A percentile compares a stretch with the other conserved stretches of the same genome.
phyloP scores from a whole-genome alignment of 768 basidiomycete genomes.

The Hirschioporus abietinus region DNA sequence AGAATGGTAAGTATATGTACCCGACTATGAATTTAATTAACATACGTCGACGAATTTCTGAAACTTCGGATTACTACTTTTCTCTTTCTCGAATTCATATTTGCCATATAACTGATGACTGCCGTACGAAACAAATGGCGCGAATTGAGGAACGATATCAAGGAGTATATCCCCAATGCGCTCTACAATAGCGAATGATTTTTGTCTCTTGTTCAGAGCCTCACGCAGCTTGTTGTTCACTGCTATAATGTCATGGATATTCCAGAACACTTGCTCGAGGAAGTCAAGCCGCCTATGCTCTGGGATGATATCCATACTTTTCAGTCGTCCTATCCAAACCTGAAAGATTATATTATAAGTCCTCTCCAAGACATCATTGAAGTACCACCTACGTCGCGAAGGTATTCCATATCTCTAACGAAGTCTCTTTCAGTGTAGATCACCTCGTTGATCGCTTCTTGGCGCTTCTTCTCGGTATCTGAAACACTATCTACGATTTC shows the following conservation, averaged over 20 bases:
- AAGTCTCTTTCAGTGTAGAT: slow-evolving; percentile 94
- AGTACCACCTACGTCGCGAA: slow-evolving; percentile 71
- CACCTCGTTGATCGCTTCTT: slow-evolving; percentile 98
- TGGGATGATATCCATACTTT: slow-evolving; percentile 73
- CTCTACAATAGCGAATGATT: slow-evolving; percentile 90
- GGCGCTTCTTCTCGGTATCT: slow-evolving; percentile 89
- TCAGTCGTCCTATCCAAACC: slow-evolving; percentile 88
- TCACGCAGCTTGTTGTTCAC: slow-evolving; percentile 93
- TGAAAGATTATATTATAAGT: slow-evolving; percentile 22
- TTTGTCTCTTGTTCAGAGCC: slow-evolving; percentile 91
- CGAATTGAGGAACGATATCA: slow-evolving; percentile 82
- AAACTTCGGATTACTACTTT: slow-evolving; percentile 86
- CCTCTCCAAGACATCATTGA: slow-evolving; percentile 7
- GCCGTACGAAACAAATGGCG: slow-evolving; percentile 92
- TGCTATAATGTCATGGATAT: slow-evolving; percentile 85
- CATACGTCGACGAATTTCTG: slow-evolving; percentile 92
- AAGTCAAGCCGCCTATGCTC: slow-evolving; percentile 75
- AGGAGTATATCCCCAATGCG: slow-evolving; percentile 87
- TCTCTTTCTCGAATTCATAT: slow-evolving; percentile 99
- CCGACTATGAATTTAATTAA: slow-evolving; percentile 12
- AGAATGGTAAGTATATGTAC: not conserved
- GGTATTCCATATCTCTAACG: slow-evolving; percentile 95
- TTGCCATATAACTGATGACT: slow-evolving; percentile 97
- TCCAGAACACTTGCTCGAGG: slow-evolving; percentile 96
- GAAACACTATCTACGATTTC: slow-evolving; percentile 91